phyloP scores from a whole-genome alignment of 495 filamentous ascomycete species.

The Sporormia fimetaria region DNA sequence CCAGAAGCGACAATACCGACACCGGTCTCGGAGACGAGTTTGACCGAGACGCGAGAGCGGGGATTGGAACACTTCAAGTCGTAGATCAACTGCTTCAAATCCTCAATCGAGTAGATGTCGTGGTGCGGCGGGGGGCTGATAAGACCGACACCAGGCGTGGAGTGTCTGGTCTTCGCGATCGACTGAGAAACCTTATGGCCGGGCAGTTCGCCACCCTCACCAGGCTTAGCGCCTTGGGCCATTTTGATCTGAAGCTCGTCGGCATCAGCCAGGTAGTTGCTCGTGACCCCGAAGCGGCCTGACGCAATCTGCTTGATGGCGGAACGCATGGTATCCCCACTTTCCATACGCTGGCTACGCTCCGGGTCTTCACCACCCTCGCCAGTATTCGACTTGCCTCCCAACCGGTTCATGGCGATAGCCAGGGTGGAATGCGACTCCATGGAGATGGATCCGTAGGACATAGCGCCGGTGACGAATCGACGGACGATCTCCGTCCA shows the following conservation, averaged over 20 bases:
- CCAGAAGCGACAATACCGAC: conserved; percentile 97
- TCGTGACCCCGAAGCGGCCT: conserved; percentile 95
- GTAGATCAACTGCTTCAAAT: conserved; percentile 98
- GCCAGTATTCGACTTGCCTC: conserved; percentile 97
- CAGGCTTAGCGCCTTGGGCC: conserved; percentile 98
- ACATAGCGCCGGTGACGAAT: conserved; percentile 99
- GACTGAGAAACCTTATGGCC: conserved; percentile 97
- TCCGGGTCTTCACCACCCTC: conserved; percentile 97
- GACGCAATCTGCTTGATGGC: conserved; percentile 99
- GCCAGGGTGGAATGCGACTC: conserved; percentile 96
- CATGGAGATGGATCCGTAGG: conserved; percentile 98
- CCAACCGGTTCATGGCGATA: conserved; percentile 94
- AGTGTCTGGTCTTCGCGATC: conserved; percentile 92
- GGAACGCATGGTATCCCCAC: conserved; percentile 96
- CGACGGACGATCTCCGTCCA: conserved; percentile 98
- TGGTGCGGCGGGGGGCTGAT: conserved; percentile 99
- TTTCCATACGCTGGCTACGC: conserved; percentile 73
- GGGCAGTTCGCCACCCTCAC: conserved; percentile 95
- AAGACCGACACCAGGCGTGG: conserved; percentile 94
- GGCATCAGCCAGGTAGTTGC: conserved; percentile 94
- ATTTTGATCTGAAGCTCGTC: conserved; percentile 99
- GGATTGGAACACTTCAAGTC: conserved; percentile 98
- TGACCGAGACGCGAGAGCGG: conserved; percentile 89
- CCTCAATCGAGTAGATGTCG: conserved; percentile 99
- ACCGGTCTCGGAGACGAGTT: conserved; percentile 96